Evolutionary conservation across 2,329 filamentous ascomycete genomes (phyloP), one percentile per base, ranked within the genome.

Genomic region (Tolypocladium ovalisporum): DNA sequence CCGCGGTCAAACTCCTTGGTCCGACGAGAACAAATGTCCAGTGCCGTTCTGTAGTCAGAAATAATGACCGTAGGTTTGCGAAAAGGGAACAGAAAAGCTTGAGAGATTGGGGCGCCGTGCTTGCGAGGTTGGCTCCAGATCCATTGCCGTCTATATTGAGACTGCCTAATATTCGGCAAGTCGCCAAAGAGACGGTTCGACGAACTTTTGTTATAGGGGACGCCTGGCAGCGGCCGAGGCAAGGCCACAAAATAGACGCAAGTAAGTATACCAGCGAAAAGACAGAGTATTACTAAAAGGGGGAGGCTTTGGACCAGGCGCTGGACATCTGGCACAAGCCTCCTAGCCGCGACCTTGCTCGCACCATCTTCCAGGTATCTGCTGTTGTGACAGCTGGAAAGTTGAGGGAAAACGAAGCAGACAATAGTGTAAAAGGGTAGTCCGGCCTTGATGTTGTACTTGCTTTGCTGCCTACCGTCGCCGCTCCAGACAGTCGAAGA

Each of bases 51-150:
- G 52, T 67, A 70, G 59, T 72, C 68, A 13, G 69, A 60, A 9
- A 74, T 57, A 13, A 73, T 61, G 9, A 74, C 60, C 8, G 60
- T 62, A 2, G 71, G 70, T 54, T 62, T 64, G 22, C 60, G 58
- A 27, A 72, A 65, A 0, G 71, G 71, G 34, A 63, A 58, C 15
- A 71, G 56, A 55, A 73, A 74, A 52, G 71, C 55, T 49, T 75
- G 72, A 3, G 66, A 59, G 13, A 74, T 58, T 2, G 69, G 66
- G 0, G 67, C 57, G 1, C 59, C 54, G 59, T 68, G 67, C 27
- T 58, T 57, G 36, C 61, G 59, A 34, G 66, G 64, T 34, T 68
- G 67, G 24, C 54, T 62, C 60, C 61, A 65, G 51, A 68, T 57
- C 68, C 68, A 70, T 7, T 57, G 54, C 13, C 64, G 61, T 19